Evolutionary conservation across 768 basidiomycete species (phyloP), one percentile per base, ranked within the genome.

Genomic region (Amanita polypyramis): DNA sequence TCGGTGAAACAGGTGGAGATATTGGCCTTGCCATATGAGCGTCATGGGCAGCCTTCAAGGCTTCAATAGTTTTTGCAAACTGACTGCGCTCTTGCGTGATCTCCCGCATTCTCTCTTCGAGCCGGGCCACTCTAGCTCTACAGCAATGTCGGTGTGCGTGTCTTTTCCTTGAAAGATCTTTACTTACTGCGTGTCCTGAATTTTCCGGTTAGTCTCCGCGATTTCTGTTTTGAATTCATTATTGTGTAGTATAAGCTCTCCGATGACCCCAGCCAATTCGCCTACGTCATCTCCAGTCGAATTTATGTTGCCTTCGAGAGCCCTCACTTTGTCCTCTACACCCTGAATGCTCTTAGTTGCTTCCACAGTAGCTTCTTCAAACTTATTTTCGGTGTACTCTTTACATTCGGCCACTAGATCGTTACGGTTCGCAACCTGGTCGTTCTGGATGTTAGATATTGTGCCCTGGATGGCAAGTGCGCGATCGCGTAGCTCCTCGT

Each of bases 1-100:
- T 52, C 30, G 41, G 58, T 21, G 52, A 54, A 29, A 40, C 42
- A 5, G 58, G 52, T 7, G 55, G 51, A 15, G 56, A 45, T 12
- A 56, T 52, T 8, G 58, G 55, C 3, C 49, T 38, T 8, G 52
- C 51, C 4, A 55, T 50, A 44, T 60, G 55, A 12, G 53, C 54
- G 34, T 54, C 54, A 2, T 62, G 45, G 9, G 63, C 59, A 4
- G 54, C 52, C 11, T 54, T 49, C 7, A 68, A 56, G 0, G 65
- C 60, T 3, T 44, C 45, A n/a, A 65, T 55, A 10, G 53, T 49
- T 25, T 55, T 50, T 5, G 15, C 44, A 12, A 62, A 57, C 4
- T 52, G 52, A 33, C 56, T 49, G 12, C 51, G 51, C 9, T 44
- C 30, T 19, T 53, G 45, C 14, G 55, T 44, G 15, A 55, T 53